Evolutionary conservation across 768 basidiomycete genomes (phyloP).

Genomic region (Phlebiopsis gigantea): DNA sequence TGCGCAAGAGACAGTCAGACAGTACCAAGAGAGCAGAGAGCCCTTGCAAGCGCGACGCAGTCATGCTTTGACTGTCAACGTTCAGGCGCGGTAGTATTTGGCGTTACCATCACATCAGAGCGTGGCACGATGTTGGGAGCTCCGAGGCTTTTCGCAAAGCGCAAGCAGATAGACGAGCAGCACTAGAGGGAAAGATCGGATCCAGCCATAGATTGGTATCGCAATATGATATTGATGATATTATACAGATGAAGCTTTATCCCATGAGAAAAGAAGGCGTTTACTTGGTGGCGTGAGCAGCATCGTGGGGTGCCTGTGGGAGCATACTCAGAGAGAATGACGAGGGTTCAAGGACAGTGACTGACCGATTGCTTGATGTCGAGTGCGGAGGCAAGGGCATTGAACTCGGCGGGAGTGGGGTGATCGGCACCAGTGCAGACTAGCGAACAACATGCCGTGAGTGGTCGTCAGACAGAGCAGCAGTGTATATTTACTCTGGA

Average conservation of each 20-base stretch:
- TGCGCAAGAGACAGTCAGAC: background rate
- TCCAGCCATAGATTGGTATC: background rate
- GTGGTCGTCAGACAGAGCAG: background rate
- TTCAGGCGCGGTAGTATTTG: background rate
- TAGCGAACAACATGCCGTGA: background rate
- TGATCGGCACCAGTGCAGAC: slow-evolving; percentile 23
- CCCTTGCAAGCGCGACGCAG: background rate
- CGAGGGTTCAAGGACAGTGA: background rate
- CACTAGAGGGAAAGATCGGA: background rate
- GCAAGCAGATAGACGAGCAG: background rate
- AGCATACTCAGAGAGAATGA: background rate
- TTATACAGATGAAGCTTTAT: background rate
- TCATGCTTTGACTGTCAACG: background rate
- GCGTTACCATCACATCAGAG: background rate
- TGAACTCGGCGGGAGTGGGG: slow-evolving; percentile 24
- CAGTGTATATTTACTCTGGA: slow-evolving; percentile 39
- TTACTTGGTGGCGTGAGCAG: slow-evolving; percentile 23
- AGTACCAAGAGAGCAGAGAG: no score
- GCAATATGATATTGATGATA: background rate
- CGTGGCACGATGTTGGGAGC: background rate
- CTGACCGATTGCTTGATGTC: slow-evolving; percentile 23
- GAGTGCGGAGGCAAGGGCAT: slow-evolving; percentile 22
- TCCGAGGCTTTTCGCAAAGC: background rate
- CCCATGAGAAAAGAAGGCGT: background rate
- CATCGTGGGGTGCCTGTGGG: slow-evolving; percentile 24